Conservation (phyloP, 2,329 filamentous ascomycete genomes). For the Penicillium hesseltinei region DNA sequence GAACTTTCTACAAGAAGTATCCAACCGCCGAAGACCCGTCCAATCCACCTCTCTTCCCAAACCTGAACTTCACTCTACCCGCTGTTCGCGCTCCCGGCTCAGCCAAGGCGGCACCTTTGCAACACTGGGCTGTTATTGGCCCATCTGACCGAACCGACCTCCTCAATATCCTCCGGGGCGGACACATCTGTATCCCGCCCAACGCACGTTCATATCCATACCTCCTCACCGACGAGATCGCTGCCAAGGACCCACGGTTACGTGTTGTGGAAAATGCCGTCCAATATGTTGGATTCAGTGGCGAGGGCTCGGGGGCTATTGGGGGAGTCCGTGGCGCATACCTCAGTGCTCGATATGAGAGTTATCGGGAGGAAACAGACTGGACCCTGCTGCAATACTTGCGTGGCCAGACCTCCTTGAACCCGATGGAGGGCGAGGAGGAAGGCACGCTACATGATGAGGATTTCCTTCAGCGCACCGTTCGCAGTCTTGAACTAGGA, state of each 20-base stretch:
- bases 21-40: slow-evolving; percentile 52
- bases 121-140: slow-evolving; percentile 83
- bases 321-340: slow-evolving; percentile 66
- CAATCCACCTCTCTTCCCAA: slow-evolving; percentile 69
- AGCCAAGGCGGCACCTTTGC: slow-evolving; percentile 31
- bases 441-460: slow-evolving; percentile 52
- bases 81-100: not conserved
- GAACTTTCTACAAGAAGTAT: slow-evolving; percentile 78
- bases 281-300: slow-evolving; percentile 86
- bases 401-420: slow-evolving; percentile 77
- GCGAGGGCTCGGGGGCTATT: slow-evolving; percentile 58
- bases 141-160: slow-evolving; percentile 79
- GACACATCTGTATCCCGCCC: slow-evolving; percentile 72
- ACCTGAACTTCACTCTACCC: slow-evolving; percentile 68
- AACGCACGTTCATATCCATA: slow-evolving; percentile 75
- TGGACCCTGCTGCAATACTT: slow-evolving; percentile 81
- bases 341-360: slow-evolving; percentile 87
- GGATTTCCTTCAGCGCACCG: slow-evolving; percentile 59
- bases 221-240: slow-evolving; percentile 63
- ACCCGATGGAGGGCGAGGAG: slow-evolving; percentile 61
- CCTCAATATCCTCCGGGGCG: slow-evolving; percentile 72
- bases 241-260: slow-evolving; percentile 50
- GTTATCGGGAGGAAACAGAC: slow-evolving; percentile 78
- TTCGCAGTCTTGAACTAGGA: slow-evolving; percentile 66
- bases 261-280: slow-evolving; percentile 67